phyloP scores from a whole-genome alignment of 2,329 filamentous ascomycete genomes.

The Pseudofabraea citricarpa region DNA sequence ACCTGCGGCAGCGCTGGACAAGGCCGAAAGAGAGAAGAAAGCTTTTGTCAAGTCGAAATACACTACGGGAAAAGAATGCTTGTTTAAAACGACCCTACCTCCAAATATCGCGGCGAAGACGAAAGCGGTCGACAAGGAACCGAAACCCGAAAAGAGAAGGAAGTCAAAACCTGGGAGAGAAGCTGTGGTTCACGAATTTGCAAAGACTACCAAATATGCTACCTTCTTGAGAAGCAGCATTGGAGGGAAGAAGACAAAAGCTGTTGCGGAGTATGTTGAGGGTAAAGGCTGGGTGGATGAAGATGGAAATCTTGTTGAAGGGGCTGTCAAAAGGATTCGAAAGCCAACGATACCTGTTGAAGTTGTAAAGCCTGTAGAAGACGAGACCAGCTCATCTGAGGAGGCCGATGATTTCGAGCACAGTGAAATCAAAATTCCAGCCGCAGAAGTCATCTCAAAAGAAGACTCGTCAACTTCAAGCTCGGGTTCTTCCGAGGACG shows the following conservation, averaged over 20 bases:
- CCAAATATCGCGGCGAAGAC: conserved; percentile 40
- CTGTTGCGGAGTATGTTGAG: conserved; percentile 67
- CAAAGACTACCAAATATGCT: conserved; percentile 76
- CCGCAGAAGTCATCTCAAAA: neutral
- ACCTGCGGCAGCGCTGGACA: conserved; percentile 44
- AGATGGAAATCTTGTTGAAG: conserved; percentile 70
- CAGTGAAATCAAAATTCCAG: neutral
- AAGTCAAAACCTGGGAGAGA: conserved; percentile 57
- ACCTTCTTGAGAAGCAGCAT: conserved; percentile 66
- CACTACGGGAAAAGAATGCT: conserved; percentile 72
- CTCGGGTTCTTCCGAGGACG: conserved; percentile 7
- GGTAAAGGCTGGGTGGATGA: conserved; percentile 86
- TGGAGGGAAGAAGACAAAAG: conserved; percentile 36
- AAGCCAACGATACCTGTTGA: conserved; percentile 4
- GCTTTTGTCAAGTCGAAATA: conserved; percentile 67
- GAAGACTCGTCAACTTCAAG: conserved; percentile 19
- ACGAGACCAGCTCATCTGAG: conserved; percentile 21
- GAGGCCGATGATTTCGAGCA: conserved; percentile 4
- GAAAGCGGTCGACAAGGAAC: conserved; percentile 31
- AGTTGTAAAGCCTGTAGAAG: conserved; percentile 2
- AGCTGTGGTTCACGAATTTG: conserved; percentile 81
- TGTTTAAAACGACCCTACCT: conserved; percentile 79
- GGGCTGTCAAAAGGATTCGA: conserved; percentile 22
- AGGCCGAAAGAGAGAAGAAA: conserved; percentile 50
- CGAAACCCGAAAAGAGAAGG: conserved; percentile 43